Evolutionary conservation across 2,329 filamentous ascomycete species (phyloP), one percentile per base, ranked within the genome.

Genomic region (Metarhizium robertsii): DNA sequence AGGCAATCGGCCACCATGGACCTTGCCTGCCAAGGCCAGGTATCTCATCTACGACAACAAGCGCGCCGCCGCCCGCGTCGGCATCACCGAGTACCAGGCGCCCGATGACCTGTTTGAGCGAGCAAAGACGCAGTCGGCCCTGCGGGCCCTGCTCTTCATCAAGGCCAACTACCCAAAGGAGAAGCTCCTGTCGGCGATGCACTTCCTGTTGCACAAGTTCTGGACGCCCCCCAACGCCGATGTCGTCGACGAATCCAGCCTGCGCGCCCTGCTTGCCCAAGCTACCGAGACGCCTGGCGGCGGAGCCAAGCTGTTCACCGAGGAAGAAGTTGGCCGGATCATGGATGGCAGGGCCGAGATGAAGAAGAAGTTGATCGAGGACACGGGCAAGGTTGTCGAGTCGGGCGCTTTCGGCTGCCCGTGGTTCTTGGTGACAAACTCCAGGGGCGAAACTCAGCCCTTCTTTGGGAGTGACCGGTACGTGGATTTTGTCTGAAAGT

Each of bases 1-100:
- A 82, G 86, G 86, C 52, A 92, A 94, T 68, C 82, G 82, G 60
- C 88, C 88, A 0, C 88, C 89, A 1, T 91, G 87, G 86, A 75
- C 75, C 0, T 74, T 88, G 34, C 80, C 84, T 2, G 83, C 81
- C 47, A 92, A 92, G 73, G 84, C 79, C 25, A 67, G 64, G 1
- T 85, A 90, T 64, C 73, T 78, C 51, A 34, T 50, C 11, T 63
- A 65, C 57, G 78, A 83, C 64, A 61, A 65, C 36, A 63, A 61
- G 25, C 71, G 78, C 47, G 68, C 75, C 30, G 64, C 71, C 1
- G 59, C 60, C 29, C 69, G 72, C 18, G 70, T 72, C 38, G 72
- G 73, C 13, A 66, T 73, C 6, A 60, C 68, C 34, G 58, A 68
- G 52, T 62, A 73, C 59, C 63, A 67, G 43, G 53, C 70, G 25